Percentiles rank a stretch among this genome's conserved stretches.
phyloP scores from a whole-genome alignment of 2,329 filamentous ascomycete genomes.

The Penicillium sclerotigenum region DNA sequence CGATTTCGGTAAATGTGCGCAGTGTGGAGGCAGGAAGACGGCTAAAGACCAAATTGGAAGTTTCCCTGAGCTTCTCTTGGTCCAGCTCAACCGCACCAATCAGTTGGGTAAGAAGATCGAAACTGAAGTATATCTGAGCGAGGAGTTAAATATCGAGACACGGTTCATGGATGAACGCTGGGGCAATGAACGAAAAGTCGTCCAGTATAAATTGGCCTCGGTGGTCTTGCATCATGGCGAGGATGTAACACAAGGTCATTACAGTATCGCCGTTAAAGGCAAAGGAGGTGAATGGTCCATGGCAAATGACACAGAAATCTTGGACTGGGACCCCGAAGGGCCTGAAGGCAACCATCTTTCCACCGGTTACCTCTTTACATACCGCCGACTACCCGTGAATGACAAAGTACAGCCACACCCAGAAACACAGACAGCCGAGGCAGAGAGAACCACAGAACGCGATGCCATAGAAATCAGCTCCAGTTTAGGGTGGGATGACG shows the following conservation, averaged over 20 bases:
- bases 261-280: slow-evolving; percentile 22
- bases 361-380: slow-evolving; percentile 21
- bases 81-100: slow-evolving; percentile 20
- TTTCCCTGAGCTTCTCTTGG: slow-evolving; percentile 22
- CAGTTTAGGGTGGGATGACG: neutral
- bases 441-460: neutral
- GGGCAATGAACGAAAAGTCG: neutral
- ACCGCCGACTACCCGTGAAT: slow-evolving; percentile 17
- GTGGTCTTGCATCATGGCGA: slow-evolving; percentile 22
- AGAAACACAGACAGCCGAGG: too few relatives aligned
- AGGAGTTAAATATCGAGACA: neutral
- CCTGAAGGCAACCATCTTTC: neutral
- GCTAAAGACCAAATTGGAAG: slow-evolving; percentile 4
- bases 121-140: neutral
- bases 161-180: slow-evolving; percentile 1
- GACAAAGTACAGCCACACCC: neutral
- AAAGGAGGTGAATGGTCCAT: slow-evolving; percentile 18
- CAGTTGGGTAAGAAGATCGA: neutral
- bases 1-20: neutral
- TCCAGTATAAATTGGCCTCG: slow-evolving; percentile 27
- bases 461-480: neutral
- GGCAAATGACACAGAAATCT: neutral
- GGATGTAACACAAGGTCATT: slow-evolving; percentile 18
- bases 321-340: neutral
- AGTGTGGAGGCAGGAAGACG: slow-evolving; percentile 1